Evolutionary conservation across 1,284 basidiomycete species (phyloP).

Genomic region (Ustilago tritici): DNA sequence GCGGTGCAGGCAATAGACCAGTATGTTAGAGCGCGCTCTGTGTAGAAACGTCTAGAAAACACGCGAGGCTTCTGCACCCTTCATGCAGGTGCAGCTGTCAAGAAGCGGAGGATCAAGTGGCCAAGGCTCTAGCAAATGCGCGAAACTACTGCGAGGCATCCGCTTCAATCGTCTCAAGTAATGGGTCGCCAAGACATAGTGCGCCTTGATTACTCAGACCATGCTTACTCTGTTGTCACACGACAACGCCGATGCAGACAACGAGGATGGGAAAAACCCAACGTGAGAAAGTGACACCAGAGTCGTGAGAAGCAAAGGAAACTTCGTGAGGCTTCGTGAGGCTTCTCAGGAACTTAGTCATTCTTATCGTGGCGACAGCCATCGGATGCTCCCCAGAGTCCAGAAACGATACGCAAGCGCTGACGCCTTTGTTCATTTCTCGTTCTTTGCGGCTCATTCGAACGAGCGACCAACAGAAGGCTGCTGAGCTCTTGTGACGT

Average conservation of each 20-base stretch:
- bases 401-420: neutral
- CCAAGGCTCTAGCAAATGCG: slow-evolving; percentile 1
- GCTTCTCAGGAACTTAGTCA: neutral
- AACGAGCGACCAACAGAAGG: neutral
- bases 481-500: neutral
- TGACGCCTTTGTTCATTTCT: slow-evolving; percentile 6
- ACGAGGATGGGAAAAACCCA: neutral
- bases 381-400: neutral
- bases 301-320: slow-evolving; percentile 8
- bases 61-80: slow-evolving; percentile 13
- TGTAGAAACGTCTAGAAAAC: slow-evolving; percentile 38
- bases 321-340: slow-evolving; percentile 18
- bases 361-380: neutral
- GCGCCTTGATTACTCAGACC: neutral
- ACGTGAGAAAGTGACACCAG: neutral
- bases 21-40: neutral
- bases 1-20: neutral
- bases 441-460: neutral
- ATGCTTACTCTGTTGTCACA: neutral
- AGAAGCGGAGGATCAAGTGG: slow-evolving; percentile 1
- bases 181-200: no score
- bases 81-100: slow-evolving; percentile 28
- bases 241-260: neutral
- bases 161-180: neutral
- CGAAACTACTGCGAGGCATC: slow-evolving; percentile 4